Base-by-base conservation (phyloP, 352 stramenopile genomes). In the Detonula confervacea region DNA sequence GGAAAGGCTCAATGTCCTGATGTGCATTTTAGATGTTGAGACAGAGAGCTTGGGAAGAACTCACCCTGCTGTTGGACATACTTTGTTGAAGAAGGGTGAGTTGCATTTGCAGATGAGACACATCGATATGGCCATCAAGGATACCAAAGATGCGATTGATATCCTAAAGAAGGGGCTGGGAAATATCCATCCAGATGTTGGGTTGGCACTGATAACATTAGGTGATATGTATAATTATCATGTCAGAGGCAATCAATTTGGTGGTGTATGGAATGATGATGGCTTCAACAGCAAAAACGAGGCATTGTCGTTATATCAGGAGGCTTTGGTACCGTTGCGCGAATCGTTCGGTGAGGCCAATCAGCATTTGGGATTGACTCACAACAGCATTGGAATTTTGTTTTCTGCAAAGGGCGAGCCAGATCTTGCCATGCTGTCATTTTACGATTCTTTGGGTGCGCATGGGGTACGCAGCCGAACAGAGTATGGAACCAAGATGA, bases 101-200 rank as follows among this genome's bases (percentile, higher is more conserved):
- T 59, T 86, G 33, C 78, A 86, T 54, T 54, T 81, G 25, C 51
- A 86, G 61, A 80, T 86, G 78, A 81, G 59, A 16, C 78, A 86
- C 37, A 37, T 81, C 16, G 78, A 86, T 16, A 65, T 79, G 55
- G 78, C 78, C 39, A 77, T 80, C 9, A 86, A 86, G 25, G 66
- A 86, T 60, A 70, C 61, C 25, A 46, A 52, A 29, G 67, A 80
- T 60, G 78, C 78, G 6, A 64, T 81, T 12, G 18, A 14, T 22
- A 79, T 86, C 29, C 42, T 81, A 24, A 75, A 67, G 56, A 77
- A 70, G 12, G 63, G 72, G 14, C 47, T 86, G 46, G 78, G 78
- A 18, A 16, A 11, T 46, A 81, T 81, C 35, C 78, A 86, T 75
- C 78, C 78, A 33, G 66, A 73, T 30, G 72, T 81, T 39, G 78